A percentile compares a stretch with the other conserved stretches of the same genome.
Conservation (phyloP, 2,329 filamentous ascomycete species). For the Amauroascus verrucosus region DNA sequence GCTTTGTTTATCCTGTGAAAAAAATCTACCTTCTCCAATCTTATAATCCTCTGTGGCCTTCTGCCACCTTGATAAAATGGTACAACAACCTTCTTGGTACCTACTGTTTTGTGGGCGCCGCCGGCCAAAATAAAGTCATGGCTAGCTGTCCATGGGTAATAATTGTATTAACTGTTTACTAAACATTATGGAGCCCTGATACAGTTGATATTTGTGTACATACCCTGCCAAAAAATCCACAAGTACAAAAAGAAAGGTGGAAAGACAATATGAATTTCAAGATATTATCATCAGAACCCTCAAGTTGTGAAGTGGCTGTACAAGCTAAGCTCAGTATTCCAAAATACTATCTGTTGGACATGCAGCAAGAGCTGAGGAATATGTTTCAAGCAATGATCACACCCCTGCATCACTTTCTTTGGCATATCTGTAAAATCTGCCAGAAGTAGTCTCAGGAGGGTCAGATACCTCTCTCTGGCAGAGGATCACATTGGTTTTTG, state of each 20-base stretch:
- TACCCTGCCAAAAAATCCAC: neutral
- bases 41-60: neutral
- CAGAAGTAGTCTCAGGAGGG: neutral
- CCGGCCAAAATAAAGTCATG: neutral
- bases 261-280: constrained; percentile 3
- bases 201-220: neutral
- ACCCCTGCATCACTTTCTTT: constrained; percentile 3
- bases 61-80: neutral
- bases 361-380: constrained; percentile 3
- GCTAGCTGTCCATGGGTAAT: neutral
- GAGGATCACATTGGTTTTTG: neutral
- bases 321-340: neutral
- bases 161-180: neutral
- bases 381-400: constrained; percentile 4
- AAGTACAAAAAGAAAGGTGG: neutral
- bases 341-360: constrained; percentile 8
- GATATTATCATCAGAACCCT: neutral
- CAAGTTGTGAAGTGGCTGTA: neutral
- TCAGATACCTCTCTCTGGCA: neutral
- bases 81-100: neutral
- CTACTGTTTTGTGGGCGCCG: neutral
- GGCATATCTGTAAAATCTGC: neutral
- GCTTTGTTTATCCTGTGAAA: neutral
- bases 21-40: neutral
- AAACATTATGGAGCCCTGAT: neutral